Base-by-base conservation (phyloP, 2,329 filamentous ascomycete genomes). In the Blastomyces percursus region DNA sequence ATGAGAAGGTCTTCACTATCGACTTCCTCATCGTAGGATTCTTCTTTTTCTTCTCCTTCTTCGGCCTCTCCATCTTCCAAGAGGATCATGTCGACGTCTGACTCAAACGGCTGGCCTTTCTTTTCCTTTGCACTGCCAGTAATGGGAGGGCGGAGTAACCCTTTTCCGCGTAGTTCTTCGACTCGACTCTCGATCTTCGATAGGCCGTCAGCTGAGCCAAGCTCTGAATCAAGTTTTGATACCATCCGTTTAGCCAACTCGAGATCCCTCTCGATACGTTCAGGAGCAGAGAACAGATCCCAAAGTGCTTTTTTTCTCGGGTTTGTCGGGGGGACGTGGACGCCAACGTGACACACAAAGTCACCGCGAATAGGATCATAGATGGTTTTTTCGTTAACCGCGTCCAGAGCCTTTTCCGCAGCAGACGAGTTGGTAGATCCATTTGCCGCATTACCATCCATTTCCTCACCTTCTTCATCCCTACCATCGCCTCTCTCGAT, bases 341-440 rank as follows among this genome's bases (percentile, higher is more conserved):
- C 89, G 64, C 94, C 94, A 59, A 97, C 94, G 71, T 99, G 94
- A 72, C 94, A 96, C 38, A 93, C 93, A 74, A 99, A 99, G 73
- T 99, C 94, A 50, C 94, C 94, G 60, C 93, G 88, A 57, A 89
- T 86, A 67, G 96, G 88, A 71, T 99, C 94, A 70, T 96, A 91
- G 65, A 99, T 96, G 0, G 91, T 96, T 79, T 99, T 97, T 68
- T 92, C 91, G 70, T 99, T 97, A 69, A 99, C 88, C n/a, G 91
- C 90, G 65, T 94, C 91, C 0, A 96, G 82, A 0, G 93, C 93
- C 71, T 89, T 93, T 55, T 96, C 89, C 0, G 91, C 91, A 1
- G 88, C 89, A 42, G 73, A 75, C 27, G 71, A 60, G 24, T 67
- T 70, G 30, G 61, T 67, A 21, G 70, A 70, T n/a, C 71, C 71